These are phyloP conservation scores for Chlorella sp. DNA, from an alignment of 139 green algal genomes.

Conservation along the genomic window DNA sequence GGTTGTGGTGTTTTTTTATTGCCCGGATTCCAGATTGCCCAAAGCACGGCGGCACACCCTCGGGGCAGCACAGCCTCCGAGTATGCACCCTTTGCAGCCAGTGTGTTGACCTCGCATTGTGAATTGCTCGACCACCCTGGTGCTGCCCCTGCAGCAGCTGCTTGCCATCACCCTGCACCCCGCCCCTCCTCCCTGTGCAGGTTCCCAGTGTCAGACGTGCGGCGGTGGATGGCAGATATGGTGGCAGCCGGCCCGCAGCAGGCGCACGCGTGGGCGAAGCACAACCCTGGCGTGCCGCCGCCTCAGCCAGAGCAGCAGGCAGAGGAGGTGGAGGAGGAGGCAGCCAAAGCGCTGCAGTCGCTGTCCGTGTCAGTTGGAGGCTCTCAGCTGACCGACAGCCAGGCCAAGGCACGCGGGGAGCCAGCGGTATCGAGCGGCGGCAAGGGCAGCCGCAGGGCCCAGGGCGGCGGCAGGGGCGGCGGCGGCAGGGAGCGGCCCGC, in stretches of 20 bases:
- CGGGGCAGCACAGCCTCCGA: too few relatives aligned
- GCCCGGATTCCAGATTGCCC: too few relatives aligned
- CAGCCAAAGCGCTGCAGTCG: slow-evolving; percentile 8
- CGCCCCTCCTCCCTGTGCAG: neutral
- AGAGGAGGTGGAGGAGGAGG: neutral
- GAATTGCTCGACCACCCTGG: too few relatives aligned
- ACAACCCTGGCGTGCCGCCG: slow-evolving; percentile 9
- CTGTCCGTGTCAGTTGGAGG: neutral
- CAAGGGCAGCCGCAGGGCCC: neutral
- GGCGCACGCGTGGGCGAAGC: neutral
- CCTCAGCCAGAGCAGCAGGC: neutral
- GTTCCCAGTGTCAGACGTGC: slow-evolving; percentile 29
- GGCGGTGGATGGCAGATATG: slow-evolving; percentile 5
- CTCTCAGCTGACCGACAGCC: neutral
- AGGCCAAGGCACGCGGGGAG: neutral
- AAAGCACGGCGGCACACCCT: too few relatives aligned
- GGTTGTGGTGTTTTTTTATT: too few relatives aligned
- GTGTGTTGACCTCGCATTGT: neutral
- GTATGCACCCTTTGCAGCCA: too few relatives aligned
- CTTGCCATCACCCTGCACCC: neutral
- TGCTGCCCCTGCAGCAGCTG: too few relatives aligned
- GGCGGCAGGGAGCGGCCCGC: neutral
- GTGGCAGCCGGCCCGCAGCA: neutral
- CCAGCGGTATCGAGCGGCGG: neutral
- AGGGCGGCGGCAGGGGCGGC: too few relatives aligned